Conservation (phyloP, 306 rosid species). For the cucumber (Cucumis sativus) region Cucumber_9930_V3 NC_026659.2:26199501-26200000, state of each 20-base stretch:
- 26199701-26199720: neutral
- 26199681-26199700: neutral
- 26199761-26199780: neutral
- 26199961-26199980: neutral
- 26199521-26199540: conserved; percentile 68
- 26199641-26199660: conserved; percentile 22
- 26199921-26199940: neutral
- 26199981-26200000: neutral
- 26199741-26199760: neutral
- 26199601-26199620: conserved; percentile 71
- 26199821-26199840: neutral
- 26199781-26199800: neutral
- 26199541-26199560: conserved; percentile 60
- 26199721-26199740: neutral
- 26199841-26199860: neutral
- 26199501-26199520: conserved; percentile 17
- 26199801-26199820: neutral
- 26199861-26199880: neutral
- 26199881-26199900: neutral
- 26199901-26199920: neutral
- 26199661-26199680: neutral
- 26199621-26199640: conserved; percentile 61
- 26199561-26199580: conserved; percentile 85
- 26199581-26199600: conserved; percentile 69
- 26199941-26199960: neutral